Evolutionary conservation across 2,329 filamentous ascomycete genomes (phyloP).

Genomic region (Verticillium tricorpus): DNA sequence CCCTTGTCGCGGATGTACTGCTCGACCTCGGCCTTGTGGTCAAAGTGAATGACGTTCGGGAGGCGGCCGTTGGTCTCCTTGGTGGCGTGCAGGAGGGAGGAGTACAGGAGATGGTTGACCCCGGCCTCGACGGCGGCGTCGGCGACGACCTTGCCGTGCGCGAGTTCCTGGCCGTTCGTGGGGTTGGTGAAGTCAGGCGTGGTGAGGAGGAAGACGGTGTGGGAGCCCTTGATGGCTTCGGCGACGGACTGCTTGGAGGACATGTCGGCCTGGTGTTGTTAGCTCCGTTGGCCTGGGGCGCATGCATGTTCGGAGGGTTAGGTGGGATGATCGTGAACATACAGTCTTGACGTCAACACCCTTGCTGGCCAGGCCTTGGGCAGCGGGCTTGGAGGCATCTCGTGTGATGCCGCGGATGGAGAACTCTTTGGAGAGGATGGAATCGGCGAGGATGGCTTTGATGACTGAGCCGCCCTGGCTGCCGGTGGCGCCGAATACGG

Average conservation of each 20-base stretch:
- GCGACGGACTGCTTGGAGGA: conserved; percentile 26
- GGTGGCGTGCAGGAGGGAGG: conserved; percentile 23
- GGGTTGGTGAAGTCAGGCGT: conserved; percentile 13
- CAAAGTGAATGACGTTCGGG: conserved; percentile 32
- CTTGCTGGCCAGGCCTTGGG: conserved; percentile 29
- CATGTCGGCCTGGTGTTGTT: conserved; percentile 32
- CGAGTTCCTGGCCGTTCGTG: conserved; percentile 7
- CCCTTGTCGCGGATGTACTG: conserved; percentile 37
- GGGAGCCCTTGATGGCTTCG: conserved; percentile 33
- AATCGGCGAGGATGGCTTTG: conserved; percentile 37
- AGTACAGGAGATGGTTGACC: conserved; percentile 27
- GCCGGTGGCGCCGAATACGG: conserved; percentile 44
- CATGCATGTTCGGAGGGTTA: no score
- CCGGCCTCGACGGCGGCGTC: conserved; percentile 24
- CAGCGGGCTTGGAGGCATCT: conserved; percentile 33
- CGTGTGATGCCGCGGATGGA: conserved; percentile 43
- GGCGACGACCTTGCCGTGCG: conserved; percentile 37
- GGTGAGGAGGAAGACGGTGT: conserved; percentile 36
- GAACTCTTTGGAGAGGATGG: conserved; percentile 37
- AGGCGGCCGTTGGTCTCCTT: conserved; percentile 19
- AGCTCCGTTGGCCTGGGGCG: not conserved
- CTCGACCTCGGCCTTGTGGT: conserved; percentile 43
- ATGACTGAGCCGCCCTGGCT: conserved; percentile 46
- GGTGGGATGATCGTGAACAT: conserved; percentile 5
- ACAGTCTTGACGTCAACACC: conserved; percentile 39